Evolutionary conservation across 306 rosid species (phyloP).

Genomic region (Lotus japonicus): DNA sequence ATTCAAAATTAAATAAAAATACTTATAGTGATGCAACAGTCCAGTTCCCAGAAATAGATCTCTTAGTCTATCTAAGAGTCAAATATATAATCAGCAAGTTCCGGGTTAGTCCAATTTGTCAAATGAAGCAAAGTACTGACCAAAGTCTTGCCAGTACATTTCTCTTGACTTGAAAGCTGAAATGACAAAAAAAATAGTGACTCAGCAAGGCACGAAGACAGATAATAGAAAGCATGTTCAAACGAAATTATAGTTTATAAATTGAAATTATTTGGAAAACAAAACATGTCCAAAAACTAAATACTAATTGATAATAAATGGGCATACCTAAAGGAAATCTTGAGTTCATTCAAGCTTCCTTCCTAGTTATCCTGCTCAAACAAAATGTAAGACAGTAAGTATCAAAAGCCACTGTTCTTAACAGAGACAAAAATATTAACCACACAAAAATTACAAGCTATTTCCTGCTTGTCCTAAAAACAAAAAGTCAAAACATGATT

Average conservation of each 20-base stretch:
- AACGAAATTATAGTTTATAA: not conserved
- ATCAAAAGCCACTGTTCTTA: not conserved
- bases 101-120: not conserved
- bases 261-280: not conserved
- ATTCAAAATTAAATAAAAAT: no score
- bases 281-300: no score
- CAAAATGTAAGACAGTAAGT: conserved; percentile 4
- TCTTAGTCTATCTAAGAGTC: conserved; percentile 22
- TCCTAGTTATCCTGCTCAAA: conserved; percentile 70
- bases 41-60: not conserved
- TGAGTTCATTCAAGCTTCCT: conserved; percentile 61
- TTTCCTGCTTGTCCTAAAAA: no score
- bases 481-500: not conserved
- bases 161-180: conserved; percentile 25
- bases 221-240: no score
- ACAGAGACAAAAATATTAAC: not conserved
- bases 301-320: conserved; percentile 14
- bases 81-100: not conserved
- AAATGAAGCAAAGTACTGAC: conserved; percentile 19
- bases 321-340: conserved; percentile 28
- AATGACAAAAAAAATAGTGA: not conserved
- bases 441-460: not conserved
- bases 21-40: not conserved
- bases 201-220: no score
- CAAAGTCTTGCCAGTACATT: conserved; percentile 21